These are phyloP conservation scores for Hypoxylon cercidicola DNA, from an alignment of 495 filamentous ascomycete genomes.

Conservation along the genomic window DNA sequence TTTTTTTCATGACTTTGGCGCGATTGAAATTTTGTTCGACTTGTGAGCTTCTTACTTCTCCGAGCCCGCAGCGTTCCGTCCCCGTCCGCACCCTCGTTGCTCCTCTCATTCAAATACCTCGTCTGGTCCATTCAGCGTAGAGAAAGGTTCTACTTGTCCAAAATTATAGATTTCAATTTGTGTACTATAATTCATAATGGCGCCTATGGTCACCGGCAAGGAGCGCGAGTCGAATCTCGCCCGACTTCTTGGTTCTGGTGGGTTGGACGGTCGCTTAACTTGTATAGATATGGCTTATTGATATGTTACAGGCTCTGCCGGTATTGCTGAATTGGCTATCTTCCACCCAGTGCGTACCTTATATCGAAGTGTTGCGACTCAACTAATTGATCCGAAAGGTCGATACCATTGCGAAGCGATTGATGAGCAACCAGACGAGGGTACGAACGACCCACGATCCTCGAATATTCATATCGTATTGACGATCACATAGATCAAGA, in stretches of 20 bases:
- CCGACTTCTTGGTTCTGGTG: slow-evolving; percentile 91
- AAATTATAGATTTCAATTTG: too few species aligned
- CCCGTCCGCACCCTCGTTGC: slow-evolving; percentile 12
- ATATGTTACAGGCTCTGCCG: slow-evolving; percentile 75
- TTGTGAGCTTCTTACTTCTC: slow-evolving; percentile 12
- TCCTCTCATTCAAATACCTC: slow-evolving; percentile 4
- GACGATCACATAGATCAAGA: slow-evolving; percentile 64
- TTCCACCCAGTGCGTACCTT: slow-evolving; percentile 85
- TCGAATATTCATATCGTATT: slow-evolving; percentile 32
- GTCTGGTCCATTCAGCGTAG: not conserved
- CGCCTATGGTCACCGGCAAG: slow-evolving; percentile 60
- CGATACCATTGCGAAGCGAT: slow-evolving; percentile 96
- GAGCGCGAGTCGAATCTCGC: slow-evolving; percentile 92
- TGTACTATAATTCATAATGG: slow-evolving; percentile 51
- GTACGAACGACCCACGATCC: slow-evolving; percentile 53
- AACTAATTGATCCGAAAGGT: slow-evolving; percentile 67
- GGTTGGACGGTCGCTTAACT: slow-evolving; percentile 21
- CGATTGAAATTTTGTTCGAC: slow-evolving; percentile 37
- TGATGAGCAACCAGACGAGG: slow-evolving; percentile 96
- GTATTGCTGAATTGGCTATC: slow-evolving; percentile 94
- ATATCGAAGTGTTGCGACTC: slow-evolving; percentile 28
- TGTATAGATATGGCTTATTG: not conserved
- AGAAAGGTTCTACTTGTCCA: too few species aligned
- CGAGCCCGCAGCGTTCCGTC: slow-evolving; percentile 24
- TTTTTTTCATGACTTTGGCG: slow-evolving; percentile 28